Base-by-base conservation (phyloP, 1,284 basidiomycete species). In the Puccinia brachypodii region DNA sequence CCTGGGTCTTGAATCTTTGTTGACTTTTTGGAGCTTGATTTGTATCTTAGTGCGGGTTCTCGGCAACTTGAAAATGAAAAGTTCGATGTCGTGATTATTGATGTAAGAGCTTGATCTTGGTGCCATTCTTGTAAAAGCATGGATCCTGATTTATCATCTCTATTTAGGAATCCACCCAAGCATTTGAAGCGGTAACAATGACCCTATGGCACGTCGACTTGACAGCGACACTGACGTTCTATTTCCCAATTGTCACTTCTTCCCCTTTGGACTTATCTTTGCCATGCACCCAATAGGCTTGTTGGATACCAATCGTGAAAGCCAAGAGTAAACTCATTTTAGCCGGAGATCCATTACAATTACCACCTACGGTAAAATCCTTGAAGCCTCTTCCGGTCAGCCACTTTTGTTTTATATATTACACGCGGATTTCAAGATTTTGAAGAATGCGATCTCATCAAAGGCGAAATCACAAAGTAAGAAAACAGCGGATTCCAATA, bases 291-390 rank as follows among this genome's bases (percentile, higher is more conserved):
- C 2, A 64, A 68, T 72, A 94, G 92, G 92, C 93, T 2, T 98
- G 96, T 87, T 98, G 96, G 95, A 91, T 98, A 42, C 95, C 96
- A 0, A 93, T 98, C 74, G 90, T 96, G 85, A 95, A 95, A 87
- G 85, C 87, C 25, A 92, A 90, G 1, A 92, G 91, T 86, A 96
- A 94, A 85, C 88, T 97, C 71, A 93, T 98, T 14, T 88, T 98
- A 6, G 95, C 87, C 0, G 87, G 88, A 11, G 88, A 88, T 78
- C 88, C 87, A 40, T 82, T 87, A 42, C 86, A 90, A 86, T 89
- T 99, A 2, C 95, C 95, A 0, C 97, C 96, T 0, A 98, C 96
- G 0, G 91, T 99, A 76, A 89, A 96, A 66, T 93, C 93, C 2
- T 68, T 77, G 28, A 80, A 84, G 40, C 38, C 66, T 47, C 47